Evolutionary conservation across 208 protist genomes (phyloP).

Genomic region (Phytomonas sp.): DNA sequence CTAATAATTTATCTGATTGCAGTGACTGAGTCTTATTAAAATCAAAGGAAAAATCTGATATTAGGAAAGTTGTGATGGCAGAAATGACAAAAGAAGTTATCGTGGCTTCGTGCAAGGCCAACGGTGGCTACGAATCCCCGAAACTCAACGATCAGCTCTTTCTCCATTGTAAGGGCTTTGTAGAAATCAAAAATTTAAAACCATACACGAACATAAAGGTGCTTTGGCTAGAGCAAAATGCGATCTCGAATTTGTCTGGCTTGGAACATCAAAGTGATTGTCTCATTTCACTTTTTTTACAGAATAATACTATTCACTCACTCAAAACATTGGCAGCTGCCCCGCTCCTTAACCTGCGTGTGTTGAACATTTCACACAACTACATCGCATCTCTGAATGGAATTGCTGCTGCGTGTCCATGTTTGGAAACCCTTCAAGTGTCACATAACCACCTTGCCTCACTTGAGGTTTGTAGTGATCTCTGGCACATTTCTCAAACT

Average conservation of each 20-base stretch:
- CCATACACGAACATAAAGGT: slow-evolving; percentile 83
- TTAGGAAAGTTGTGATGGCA: slow-evolving; percentile 23
- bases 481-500: slow-evolving; percentile 54
- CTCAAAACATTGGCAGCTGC: slow-evolving; percentile 30
- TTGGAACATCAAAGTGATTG: slow-evolving; percentile 48
- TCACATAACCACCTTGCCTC: slow-evolving; percentile 72
- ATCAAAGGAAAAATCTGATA: neutral
- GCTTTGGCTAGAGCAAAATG: slow-evolving; percentile 93
- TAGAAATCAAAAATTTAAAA: slow-evolving; percentile 80
- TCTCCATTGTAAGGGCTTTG: slow-evolving; percentile 90
- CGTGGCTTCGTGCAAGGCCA: slow-evolving; percentile 73
- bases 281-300: slow-evolving; percentile 87
- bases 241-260: slow-evolving; percentile 70
- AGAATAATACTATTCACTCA: slow-evolving; percentile 88
- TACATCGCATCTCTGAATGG: slow-evolving; percentile 51
- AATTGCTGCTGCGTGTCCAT: slow-evolving; percentile 40
- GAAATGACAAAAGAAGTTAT: slow-evolving; percentile 78
- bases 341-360: slow-evolving; percentile 63
- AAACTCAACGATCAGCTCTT: slow-evolving; percentile 85
- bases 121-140: slow-evolving; percentile 80
- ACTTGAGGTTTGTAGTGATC: slow-evolving; percentile 54
- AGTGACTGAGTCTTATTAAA: neutral
- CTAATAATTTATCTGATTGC: neutral
- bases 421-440: slow-evolving; percentile 61
- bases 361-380: slow-evolving; percentile 76